These are phyloP conservation scores for Schizopora paradoxa DNA, from an alignment of 1,284 basidiomycete species.

Conservation along the genomic window DNA sequence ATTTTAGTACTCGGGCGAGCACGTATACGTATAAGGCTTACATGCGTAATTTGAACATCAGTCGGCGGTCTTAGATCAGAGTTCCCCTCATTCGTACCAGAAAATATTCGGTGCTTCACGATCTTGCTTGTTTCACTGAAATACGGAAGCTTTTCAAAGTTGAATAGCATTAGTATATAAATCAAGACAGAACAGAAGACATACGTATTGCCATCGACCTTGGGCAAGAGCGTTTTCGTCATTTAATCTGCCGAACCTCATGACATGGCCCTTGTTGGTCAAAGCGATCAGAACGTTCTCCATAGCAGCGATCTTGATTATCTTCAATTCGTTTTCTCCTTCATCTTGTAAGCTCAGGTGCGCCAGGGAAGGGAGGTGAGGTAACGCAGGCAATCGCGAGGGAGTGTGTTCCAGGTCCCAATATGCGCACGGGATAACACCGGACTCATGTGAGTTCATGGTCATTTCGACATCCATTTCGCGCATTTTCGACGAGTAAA, in stretches of 20 bases:
- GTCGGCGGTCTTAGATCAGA: constrained; percentile 35
- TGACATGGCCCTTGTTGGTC: constrained; percentile 71
- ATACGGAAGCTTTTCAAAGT: constrained; percentile 43
- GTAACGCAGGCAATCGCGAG: constrained; percentile 34
- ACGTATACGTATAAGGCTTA: constrained; percentile 30
- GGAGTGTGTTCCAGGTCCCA: constrained; percentile 55
- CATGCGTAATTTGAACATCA: constrained; percentile 63
- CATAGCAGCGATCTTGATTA: constrained; percentile 76
- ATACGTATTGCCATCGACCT: constrained; percentile 70
- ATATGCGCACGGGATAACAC: constrained; percentile 50
- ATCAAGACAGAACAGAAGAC: constrained; percentile 30
- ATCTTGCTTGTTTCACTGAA: constrained; percentile 60
- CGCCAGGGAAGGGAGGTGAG: constrained; percentile 41
- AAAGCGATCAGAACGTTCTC: constrained; percentile 67
- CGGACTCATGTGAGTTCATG: constrained; percentile 30
- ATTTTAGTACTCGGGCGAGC: too few species aligned
- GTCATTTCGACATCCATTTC: constrained; percentile 41
- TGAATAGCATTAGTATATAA: background rate
- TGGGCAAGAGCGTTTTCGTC: constrained; percentile 33
- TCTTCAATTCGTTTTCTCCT: constrained; percentile 26
- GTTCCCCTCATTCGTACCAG: constrained; percentile 18
- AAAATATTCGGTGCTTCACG: constrained; percentile 38
- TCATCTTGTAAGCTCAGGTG: constrained; percentile 13
- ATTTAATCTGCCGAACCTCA: constrained; percentile 46
- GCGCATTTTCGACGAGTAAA: constrained; percentile 36